Conservation (phyloP, 768 basidiomycete species). For the Kwoniella sp. region DNA sequence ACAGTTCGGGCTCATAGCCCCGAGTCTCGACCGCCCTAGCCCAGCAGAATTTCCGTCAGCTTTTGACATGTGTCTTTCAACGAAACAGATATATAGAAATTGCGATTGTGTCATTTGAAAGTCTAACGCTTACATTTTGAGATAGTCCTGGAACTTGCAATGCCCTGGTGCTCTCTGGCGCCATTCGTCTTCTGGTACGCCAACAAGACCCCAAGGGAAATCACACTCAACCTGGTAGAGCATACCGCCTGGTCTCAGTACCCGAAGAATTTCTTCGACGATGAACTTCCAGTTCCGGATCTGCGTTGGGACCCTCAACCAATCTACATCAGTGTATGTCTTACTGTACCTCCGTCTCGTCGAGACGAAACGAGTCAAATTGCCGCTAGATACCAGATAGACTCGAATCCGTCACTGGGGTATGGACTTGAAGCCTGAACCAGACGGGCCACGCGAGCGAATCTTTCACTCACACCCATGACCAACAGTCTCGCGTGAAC, state of each 20-base stretch:
- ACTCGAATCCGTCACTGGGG: no score
- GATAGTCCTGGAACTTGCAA: slow-evolving; percentile 15
- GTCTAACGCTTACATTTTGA: slow-evolving; percentile 8
- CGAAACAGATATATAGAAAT: not conserved
- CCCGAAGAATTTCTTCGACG: slow-evolving; percentile 13
- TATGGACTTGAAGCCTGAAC: no score
- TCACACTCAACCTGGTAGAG: slow-evolving; percentile 17
- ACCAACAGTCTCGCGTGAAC: slow-evolving; percentile 27
- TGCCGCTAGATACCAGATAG: no score
- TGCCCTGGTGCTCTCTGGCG: slow-evolving; percentile 8
- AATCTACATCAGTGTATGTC: no score
- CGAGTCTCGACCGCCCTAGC: slow-evolving; percentile 17
- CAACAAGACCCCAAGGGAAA: slow-evolving; percentile 12
- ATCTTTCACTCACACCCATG: slow-evolving; percentile 29
- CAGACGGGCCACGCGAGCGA: no score
- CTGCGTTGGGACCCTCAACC: slow-evolving; percentile 7
- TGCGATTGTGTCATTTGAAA: not conserved
- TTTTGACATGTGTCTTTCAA: not conserved
- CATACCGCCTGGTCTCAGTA: slow-evolving; percentile 23
- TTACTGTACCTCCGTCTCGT: no score
- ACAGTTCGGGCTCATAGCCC: slow-evolving; percentile 18
- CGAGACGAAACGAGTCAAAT: no score
- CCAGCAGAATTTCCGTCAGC: no score
- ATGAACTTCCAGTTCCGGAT: slow-evolving; percentile 19
- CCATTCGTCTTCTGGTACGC: slow-evolving; percentile 12